These are phyloP conservation scores for Dichotomopilus funicola DNA, from an alignment of 2,329 filamentous ascomycete species.

Conservation along the genomic window DNA sequence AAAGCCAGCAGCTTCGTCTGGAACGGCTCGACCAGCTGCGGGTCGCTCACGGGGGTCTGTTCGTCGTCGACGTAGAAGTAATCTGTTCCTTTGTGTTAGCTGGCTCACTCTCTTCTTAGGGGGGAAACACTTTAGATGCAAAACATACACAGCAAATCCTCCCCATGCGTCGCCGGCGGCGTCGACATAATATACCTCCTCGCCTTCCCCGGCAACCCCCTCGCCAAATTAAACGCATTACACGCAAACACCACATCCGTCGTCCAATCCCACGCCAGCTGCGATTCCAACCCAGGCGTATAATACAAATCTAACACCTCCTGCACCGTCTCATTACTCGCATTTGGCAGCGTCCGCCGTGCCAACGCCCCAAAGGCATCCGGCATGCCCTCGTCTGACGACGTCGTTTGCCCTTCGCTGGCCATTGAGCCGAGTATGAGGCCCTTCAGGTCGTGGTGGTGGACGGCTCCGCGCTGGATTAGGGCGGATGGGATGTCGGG, in stretches of 20 bases:
- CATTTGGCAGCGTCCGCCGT: not conserved
- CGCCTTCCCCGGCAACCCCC: not conserved
- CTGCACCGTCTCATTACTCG: not conserved
- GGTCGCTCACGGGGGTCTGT: not conserved
- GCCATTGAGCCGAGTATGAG: not conserved
- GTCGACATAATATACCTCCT: not conserved
- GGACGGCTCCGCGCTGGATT: not conserved
- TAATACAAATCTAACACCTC: conserved; percentile 12
- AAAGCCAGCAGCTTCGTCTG: not conserved
- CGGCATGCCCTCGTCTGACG: not conserved
- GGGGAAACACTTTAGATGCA: not conserved
- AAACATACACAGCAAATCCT: not conserved
- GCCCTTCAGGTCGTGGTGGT: not conserved
- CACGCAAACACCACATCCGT: conserved; percentile 22
- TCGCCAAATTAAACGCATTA: conserved; percentile 18
- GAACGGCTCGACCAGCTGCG: not conserved
- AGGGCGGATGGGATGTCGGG: conserved; percentile 16
- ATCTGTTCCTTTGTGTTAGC: not conserved
- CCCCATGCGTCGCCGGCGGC: not conserved
- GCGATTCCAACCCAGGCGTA: conserved; percentile 1
- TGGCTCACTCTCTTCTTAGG: not conserved
- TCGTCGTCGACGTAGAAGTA: not conserved
- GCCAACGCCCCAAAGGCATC: not conserved
- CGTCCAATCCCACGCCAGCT: conserved; percentile 24
- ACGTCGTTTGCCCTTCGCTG: not conserved